Conservation (phyloP, 768 basidiomycete genomes). For the Hericium alpestre region DNA sequence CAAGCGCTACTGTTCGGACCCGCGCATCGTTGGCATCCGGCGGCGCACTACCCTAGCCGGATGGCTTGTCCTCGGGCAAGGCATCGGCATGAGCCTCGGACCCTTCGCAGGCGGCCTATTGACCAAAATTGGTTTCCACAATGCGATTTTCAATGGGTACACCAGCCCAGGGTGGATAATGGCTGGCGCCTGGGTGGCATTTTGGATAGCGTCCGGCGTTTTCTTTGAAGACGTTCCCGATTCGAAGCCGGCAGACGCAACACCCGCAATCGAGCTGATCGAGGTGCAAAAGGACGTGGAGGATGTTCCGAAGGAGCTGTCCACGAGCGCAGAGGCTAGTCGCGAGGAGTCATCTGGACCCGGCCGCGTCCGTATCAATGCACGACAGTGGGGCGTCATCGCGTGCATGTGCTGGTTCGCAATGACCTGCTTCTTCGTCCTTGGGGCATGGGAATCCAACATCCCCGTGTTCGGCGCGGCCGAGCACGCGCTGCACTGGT, state of each 20-base stretch:
- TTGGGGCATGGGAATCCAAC: constrained; percentile 21
- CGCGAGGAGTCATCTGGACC: neutral
- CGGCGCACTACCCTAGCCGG: constrained; percentile 51
- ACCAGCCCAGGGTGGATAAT: constrained; percentile 61
- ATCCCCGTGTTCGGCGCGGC: constrained; percentile 15
- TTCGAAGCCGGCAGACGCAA: neutral
- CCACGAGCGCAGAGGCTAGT: neutral
- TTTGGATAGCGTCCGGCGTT: constrained; percentile 30
- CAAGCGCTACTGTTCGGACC: constrained; percentile 60
- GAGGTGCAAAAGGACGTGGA: neutral
- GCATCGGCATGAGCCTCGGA: constrained; percentile 48
- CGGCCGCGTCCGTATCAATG: neutral
- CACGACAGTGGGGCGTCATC: constrained; percentile 35
- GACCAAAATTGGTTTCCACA: constrained; percentile 48
- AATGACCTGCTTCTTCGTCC: constrained; percentile 61
- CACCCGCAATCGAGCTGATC: neutral
- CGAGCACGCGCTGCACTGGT: constrained; percentile 38
- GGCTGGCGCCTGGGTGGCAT: constrained; percentile 41
- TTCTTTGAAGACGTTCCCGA: constrained; percentile 24
- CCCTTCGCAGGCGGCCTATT: constrained; percentile 55
- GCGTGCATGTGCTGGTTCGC: constrained; percentile 62
- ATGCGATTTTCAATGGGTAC: constrained; percentile 52
- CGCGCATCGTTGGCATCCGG: constrained; percentile 53
- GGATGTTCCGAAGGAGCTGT: neutral
- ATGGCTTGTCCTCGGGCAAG: constrained; percentile 55